Conservation (phyloP, 2,329 filamentous ascomycete species). For the Aspergillaceae sp. region DNA sequence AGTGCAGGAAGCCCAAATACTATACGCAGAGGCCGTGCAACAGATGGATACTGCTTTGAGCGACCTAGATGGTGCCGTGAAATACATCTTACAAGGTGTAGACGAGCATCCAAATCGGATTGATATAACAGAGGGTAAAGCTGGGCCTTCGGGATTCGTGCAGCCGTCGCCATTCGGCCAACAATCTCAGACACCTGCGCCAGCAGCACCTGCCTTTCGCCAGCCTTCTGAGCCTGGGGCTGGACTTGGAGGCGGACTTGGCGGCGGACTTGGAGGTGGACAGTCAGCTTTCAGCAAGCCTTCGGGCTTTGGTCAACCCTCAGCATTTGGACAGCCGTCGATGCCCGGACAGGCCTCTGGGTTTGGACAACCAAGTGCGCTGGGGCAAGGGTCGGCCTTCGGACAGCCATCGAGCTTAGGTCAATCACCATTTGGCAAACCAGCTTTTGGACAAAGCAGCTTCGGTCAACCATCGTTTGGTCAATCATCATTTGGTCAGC, state of each 20-base stretch:
- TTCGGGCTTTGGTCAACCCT: constrained; percentile 7
- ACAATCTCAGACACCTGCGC: constrained; percentile 15
- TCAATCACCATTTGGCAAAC: constrained; percentile 13
- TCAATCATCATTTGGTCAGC: constrained; percentile 27
- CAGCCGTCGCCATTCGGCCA: constrained; percentile 34
- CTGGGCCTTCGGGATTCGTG: constrained; percentile 21
- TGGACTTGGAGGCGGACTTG: too few relatives aligned
- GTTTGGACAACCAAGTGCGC: constrained; percentile 16
- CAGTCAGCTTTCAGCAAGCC: constrained; percentile 22
- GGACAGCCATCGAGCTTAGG: constrained; percentile 28
- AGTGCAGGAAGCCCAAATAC: constrained; percentile 42
- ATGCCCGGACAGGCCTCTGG: constrained; percentile 12
- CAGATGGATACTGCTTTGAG: constrained; percentile 64
- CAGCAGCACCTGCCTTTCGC: constrained; percentile 13
- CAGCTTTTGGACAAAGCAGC: constrained; percentile 29
- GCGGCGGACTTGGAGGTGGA: constrained; percentile 6
- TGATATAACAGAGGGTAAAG: constrained; percentile 41
- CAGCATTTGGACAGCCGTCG: constrained; percentile 13
- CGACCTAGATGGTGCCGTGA: constrained; percentile 63
- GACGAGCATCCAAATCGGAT: constrained; percentile 67
- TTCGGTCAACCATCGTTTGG: constrained; percentile 34
- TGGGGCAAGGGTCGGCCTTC: constrained; percentile 30
- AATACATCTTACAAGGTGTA: constrained; percentile 57
- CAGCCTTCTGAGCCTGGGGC: constrained; percentile 4
- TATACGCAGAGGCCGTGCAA: constrained; percentile 57